Evolutionary conservation across 306 rosid species (phyloP).

Genomic region (Rubus parviflorus): DNA sequence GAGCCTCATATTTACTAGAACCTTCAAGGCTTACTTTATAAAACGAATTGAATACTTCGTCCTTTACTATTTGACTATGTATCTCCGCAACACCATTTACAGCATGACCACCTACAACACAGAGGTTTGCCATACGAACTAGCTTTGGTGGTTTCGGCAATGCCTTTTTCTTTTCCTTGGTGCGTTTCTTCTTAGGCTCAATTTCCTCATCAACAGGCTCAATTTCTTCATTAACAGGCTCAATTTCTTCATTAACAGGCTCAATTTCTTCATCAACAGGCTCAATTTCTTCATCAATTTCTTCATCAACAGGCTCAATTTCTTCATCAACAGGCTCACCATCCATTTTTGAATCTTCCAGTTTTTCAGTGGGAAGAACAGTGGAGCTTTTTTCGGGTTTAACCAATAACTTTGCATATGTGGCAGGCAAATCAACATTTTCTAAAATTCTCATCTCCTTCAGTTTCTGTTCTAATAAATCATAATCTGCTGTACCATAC

Average conservation of each 20-base stretch:
- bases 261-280: neutral
- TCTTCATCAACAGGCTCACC: constrained; percentile 26
- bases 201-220: constrained; percentile 37
- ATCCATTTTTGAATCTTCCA: constrained; percentile 24
- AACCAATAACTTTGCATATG: constrained; percentile 58
- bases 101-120: constrained; percentile 96
- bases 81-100: constrained; percentile 99
- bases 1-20: constrained; percentile 23
- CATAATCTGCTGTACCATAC: constrained; percentile 62
- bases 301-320: constrained; percentile 18
- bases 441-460: constrained; percentile 91
- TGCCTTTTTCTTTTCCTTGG: constrained; percentile 42
- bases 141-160: constrained; percentile 75
- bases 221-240: constrained; percentile 3
- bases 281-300: constrained; percentile 16
- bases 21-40: constrained; percentile 51
- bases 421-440: constrained; percentile 79
- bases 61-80: constrained; percentile 94
- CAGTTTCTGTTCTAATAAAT: constrained; percentile 64
- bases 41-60: constrained; percentile 87
- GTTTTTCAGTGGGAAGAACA: constrained; percentile 36
- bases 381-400: constrained; percentile 26
- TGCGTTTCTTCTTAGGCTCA: constrained; percentile 34
- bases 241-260: constrained; percentile 15
- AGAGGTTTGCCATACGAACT: constrained; percentile 97